Evolutionary conservation across 1,139 yeast species (phyloP).

Genomic region (Suhomyces bribrorum): DNA sequence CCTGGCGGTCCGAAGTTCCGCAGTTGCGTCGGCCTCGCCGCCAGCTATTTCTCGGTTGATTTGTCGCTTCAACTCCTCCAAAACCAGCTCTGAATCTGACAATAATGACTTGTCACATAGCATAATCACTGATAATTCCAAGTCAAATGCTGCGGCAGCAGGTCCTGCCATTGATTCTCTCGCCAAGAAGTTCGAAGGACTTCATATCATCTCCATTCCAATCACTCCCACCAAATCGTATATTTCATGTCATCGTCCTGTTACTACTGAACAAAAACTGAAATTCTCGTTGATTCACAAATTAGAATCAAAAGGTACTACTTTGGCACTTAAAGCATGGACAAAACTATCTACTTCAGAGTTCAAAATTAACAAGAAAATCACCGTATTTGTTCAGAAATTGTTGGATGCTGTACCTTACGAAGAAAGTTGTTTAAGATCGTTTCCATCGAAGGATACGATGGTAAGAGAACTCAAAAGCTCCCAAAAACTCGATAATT

Average conservation of each 20-base stretch:
- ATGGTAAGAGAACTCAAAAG: slow-evolving; percentile 50
- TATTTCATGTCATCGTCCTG: slow-evolving; percentile 57
- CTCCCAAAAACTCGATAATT: slow-evolving; percentile 7
- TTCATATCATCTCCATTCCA: slow-evolving; percentile 60
- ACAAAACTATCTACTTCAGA: slow-evolving; percentile 42
- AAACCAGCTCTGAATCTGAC: background rate
- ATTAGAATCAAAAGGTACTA: slow-evolving; percentile 40
- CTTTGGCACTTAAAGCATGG: slow-evolving; percentile 49
- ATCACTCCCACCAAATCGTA: slow-evolving; percentile 57
- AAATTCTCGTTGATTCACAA: slow-evolving; percentile 37
- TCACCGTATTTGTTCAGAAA: slow-evolving; percentile 36
- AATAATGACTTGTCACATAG: background rate
- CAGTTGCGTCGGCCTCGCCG: background rate
- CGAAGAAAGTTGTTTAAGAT: slow-evolving; percentile 51
- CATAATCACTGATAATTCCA: background rate
- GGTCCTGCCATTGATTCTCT: background rate
- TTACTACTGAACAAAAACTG: slow-evolving; percentile 29
- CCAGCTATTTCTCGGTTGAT: background rate
- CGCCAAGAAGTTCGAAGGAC: slow-evolving; percentile 23
- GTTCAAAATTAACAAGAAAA: slow-evolving; percentile 36
- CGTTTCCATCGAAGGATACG: slow-evolving; percentile 51
- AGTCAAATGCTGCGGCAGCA: background rate
- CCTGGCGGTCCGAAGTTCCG: background rate
- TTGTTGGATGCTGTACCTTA: slow-evolving; percentile 51
- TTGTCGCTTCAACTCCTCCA: background rate